Evolutionary conservation across 495 filamentous ascomycete species (phyloP).

Genomic region (Neurospora tetraspora): DNA sequence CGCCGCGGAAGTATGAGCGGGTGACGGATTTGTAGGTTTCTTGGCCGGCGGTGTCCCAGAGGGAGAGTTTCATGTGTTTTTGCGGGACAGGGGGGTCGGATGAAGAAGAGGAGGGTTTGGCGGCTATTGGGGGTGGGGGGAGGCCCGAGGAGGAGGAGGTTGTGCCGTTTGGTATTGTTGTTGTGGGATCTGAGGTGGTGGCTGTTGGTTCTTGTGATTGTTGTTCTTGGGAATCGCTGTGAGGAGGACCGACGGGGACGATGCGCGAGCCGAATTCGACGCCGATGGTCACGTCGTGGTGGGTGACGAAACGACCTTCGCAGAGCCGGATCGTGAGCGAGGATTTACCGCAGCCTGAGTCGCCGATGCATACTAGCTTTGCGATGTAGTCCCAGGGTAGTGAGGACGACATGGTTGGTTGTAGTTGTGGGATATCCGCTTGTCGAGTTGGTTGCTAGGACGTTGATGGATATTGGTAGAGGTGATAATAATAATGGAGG

Average conservation of each 20-base stretch:
- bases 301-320: slow-evolving; percentile 86
- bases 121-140: slow-evolving; percentile 21
- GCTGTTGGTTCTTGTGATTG: background rate
- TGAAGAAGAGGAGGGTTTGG: slow-evolving; percentile 4
- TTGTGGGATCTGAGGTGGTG: background rate
- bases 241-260: slow-evolving; percentile 80
- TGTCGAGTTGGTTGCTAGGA: background rate
- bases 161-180: background rate
- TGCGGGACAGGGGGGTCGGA: slow-evolving; percentile 29
- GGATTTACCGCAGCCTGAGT: slow-evolving; percentile 88
- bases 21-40: slow-evolving; percentile 96
- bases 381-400: slow-evolving; percentile 93
- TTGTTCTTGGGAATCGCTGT: slow-evolving; percentile 18
- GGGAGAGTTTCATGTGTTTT: slow-evolving; percentile 63
- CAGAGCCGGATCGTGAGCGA: slow-evolving; percentile 86
- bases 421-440: background rate
- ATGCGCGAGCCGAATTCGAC: slow-evolving; percentile 95
- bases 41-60: slow-evolving; percentile 97
- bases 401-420: slow-evolving; percentile 32
- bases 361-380: slow-evolving; percentile 95
- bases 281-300: slow-evolving; percentile 96
- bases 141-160: slow-evolving; percentile 16
- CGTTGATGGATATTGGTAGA: background rate
- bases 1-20: slow-evolving; percentile 88
- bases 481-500: background rate